Conservation (phyloP, 352 stramenopile species). For the Pythium guiyangense region DNA sequence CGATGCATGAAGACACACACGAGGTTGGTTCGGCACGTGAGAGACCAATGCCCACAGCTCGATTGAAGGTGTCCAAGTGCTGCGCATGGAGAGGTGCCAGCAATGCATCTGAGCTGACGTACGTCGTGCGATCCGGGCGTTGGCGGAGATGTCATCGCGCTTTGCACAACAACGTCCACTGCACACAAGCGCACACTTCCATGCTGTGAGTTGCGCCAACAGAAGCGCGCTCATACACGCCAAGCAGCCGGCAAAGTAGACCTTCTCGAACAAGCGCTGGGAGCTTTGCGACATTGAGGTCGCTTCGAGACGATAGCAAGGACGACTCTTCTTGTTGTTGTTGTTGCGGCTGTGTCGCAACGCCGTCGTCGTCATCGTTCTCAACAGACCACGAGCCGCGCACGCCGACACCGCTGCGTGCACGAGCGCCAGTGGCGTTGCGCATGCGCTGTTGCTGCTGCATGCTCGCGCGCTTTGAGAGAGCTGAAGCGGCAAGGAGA, state of each 20-base stretch:
- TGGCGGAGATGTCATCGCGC: constrained; percentile 7
- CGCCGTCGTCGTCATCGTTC: neutral
- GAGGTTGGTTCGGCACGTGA: too few relatives aligned
- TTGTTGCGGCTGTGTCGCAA: too few relatives aligned
- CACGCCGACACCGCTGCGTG: too few relatives aligned
- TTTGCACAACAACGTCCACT: constrained; percentile 15
- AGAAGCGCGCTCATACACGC: neutral
- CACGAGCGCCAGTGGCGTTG: too few relatives aligned
- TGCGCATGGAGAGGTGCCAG: neutral
- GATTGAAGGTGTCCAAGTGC: neutral
- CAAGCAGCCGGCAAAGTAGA: neutral
- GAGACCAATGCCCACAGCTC: neutral
- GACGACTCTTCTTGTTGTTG: too few relatives aligned
- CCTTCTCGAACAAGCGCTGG: constrained; percentile 19
- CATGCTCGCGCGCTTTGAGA: too few relatives aligned
- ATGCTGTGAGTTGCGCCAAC: neutral
- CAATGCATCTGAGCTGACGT: neutral
- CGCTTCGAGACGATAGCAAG: neutral
- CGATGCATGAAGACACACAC: neutral
- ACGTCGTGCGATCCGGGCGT: constrained; percentile 6
- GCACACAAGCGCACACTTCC: neutral
- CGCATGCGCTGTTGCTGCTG: too few relatives aligned
- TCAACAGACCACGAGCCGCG: too few relatives aligned
- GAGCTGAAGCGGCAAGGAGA: too few relatives aligned
- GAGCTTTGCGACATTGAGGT: constrained; percentile 9